Conservation (phyloP, 2,329 filamentous ascomycete species). For the Penicillium sp. region DNA sequence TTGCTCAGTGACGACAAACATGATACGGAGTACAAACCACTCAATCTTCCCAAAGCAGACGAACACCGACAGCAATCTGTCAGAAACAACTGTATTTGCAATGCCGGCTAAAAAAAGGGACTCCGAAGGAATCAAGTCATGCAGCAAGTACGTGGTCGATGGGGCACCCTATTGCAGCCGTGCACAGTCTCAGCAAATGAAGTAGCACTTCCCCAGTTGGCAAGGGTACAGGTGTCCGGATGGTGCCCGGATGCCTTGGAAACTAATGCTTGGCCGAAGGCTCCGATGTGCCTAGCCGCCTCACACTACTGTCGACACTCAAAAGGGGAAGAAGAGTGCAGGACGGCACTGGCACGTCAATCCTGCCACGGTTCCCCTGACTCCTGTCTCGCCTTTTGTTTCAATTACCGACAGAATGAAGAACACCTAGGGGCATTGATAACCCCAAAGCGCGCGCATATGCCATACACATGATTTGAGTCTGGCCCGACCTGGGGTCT, state of each 20-base stretch:
- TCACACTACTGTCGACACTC: neutral
- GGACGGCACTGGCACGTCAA: neutral
- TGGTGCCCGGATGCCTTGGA: constrained; percentile 20
- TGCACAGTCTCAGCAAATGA: constrained; percentile 7
- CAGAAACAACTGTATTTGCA: constrained; percentile 7
- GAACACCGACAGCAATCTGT: neutral
- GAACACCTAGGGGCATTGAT: neutral
- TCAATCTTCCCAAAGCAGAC: neutral
- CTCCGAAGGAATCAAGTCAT: neutral
- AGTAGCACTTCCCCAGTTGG: neutral
- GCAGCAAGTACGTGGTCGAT: constrained; percentile 11
- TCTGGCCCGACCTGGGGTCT: constrained; percentile 2
- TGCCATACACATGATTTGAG: constrained; percentile 4
- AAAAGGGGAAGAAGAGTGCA: constrained; percentile 3
- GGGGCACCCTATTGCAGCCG: constrained; percentile 7
- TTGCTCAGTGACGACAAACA: constrained; percentile 2
- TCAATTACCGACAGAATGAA: constrained; percentile 12
- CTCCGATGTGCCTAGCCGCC: constrained; percentile 17
- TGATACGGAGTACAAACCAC: neutral
- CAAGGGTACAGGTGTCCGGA: constrained; percentile 10
- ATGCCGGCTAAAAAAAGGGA: constrained; percentile 1
- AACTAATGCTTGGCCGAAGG: constrained; percentile 14
- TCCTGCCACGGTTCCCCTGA: neutral
- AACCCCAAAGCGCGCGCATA: constrained; percentile 12
- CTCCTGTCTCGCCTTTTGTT: constrained; percentile 8